Evolutionary conservation across 768 basidiomycete species (phyloP).

Genomic region (Tephrocybe rancida): DNA sequence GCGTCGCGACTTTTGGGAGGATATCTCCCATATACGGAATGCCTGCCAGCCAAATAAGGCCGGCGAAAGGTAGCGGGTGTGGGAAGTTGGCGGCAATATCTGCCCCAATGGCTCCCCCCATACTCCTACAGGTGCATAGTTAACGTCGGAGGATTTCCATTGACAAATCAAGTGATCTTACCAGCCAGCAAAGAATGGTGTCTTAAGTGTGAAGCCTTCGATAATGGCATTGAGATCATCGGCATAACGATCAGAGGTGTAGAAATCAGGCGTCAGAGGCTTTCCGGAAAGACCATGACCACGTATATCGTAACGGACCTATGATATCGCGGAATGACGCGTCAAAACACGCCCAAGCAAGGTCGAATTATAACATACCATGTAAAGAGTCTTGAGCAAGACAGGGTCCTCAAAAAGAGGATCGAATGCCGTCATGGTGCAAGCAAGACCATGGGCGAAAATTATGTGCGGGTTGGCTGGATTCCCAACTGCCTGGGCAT

Average conservation of each 20-base stretch:
- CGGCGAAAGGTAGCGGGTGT: conserved; percentile 27
- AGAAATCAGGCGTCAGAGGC: conserved; percentile 25
- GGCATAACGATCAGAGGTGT: conserved; percentile 29
- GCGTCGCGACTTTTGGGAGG: conserved; percentile 23
- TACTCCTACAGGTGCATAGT: neutral
- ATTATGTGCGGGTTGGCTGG: conserved; percentile 7
- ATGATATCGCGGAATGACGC: neutral
- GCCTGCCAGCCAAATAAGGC: conserved; percentile 27
- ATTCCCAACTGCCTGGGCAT: conserved; percentile 12
- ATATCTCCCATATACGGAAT: conserved; percentile 27
- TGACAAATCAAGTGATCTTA: conserved; percentile 12
- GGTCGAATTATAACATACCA: neutral
- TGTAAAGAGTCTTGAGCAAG: conserved; percentile 4
- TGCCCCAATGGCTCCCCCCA: conserved; percentile 26
- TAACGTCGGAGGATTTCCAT: neutral
- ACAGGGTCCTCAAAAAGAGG: conserved; percentile 5
- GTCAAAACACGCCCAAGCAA: neutral
- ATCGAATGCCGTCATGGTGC: conserved; percentile 11
- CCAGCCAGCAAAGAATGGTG: conserved; percentile 34
- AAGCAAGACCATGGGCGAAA: conserved; percentile 13
- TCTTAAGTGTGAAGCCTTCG: conserved; percentile 27
- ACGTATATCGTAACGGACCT: conserved; percentile 37
- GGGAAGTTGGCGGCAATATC: conserved; percentile 28
- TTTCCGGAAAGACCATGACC: conserved; percentile 37
- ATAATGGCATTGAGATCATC: conserved; percentile 34